Conservation (phyloP, 148 eudicot species). For the Nepenthes mirabilis region DNA sequence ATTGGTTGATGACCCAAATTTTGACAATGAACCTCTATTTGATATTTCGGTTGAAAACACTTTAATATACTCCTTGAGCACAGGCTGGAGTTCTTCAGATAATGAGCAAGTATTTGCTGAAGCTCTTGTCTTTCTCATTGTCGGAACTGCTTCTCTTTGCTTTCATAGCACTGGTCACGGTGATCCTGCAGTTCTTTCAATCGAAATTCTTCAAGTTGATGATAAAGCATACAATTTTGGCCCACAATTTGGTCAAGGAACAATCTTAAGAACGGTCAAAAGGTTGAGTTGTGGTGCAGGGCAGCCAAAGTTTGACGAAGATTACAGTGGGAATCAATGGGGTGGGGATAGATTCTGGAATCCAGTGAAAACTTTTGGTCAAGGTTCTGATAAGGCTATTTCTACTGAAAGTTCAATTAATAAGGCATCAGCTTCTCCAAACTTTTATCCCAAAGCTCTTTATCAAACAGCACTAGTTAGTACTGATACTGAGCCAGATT, state of each 20-base stretch:
- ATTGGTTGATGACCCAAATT: constrained; percentile 56
- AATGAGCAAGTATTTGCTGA: constrained; percentile 76
- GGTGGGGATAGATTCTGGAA: constrained; percentile 98
- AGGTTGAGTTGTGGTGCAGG: constrained; percentile 56
- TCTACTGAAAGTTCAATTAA: constrained; percentile 36
- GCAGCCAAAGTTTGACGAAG: constrained; percentile 66
- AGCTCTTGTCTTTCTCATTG: constrained; percentile 56
- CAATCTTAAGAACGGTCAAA: constrained; percentile 54
- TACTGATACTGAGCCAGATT: constrained; percentile 50
- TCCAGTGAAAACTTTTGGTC: constrained; percentile 36
- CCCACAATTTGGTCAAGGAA: constrained; percentile 51
- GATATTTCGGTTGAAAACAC: constrained; percentile 88
- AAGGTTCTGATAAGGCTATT: constrained; percentile 43
- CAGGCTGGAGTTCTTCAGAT: constrained; percentile 84
- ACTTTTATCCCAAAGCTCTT: constrained; percentile 78
- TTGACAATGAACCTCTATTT: constrained; percentile 83
- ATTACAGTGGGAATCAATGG: constrained; percentile 70
- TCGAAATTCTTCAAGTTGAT: constrained; percentile 85
- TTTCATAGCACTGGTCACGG: constrained; percentile 99
- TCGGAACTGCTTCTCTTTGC: constrained; percentile 65
- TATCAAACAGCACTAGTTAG: constrained; percentile 73
- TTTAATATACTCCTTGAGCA: constrained; percentile 47
- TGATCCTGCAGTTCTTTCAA: constrained; percentile 76
- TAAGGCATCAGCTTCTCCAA: constrained; percentile 48
- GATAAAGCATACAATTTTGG: constrained; percentile 67